phyloP scores from a whole-genome alignment of 371 early-diverging fungal species.

The Chytridium lagenaria region DNA sequence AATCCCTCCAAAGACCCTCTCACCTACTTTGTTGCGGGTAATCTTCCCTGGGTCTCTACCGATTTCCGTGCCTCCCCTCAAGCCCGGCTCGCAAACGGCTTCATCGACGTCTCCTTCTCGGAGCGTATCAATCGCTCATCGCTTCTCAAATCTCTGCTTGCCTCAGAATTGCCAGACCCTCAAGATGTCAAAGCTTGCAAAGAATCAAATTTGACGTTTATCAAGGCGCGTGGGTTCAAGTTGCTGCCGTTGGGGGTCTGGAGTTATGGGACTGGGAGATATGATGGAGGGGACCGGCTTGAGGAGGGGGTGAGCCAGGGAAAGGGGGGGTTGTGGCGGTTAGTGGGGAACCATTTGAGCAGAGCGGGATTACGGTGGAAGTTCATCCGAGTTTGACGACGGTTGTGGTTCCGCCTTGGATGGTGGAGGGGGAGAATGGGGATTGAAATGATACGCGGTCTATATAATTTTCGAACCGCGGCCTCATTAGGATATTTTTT shows the following conservation, averaged over 20 bases:
- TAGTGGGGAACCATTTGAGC: conserved; percentile 61
- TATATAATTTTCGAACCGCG: neutral
- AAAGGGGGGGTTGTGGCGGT: conserved; percentile 54
- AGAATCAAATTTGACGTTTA: conserved; percentile 25
- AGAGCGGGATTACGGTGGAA: conserved; percentile 58
- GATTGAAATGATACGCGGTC: neutral
- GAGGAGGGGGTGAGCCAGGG: conserved; percentile 13
- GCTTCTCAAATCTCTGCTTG: conserved; percentile 27
- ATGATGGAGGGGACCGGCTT: conserved; percentile 30
- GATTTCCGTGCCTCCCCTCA: conserved; percentile 55
- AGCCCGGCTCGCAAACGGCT: conserved; percentile 55
- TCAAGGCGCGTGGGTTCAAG: conserved; percentile 27
- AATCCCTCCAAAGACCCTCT: conserved; percentile 45
- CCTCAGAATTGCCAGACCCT: conserved; percentile 14
- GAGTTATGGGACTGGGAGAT: conserved; percentile 16
- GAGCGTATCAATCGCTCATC: conserved; percentile 17
- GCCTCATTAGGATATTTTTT: neutral
- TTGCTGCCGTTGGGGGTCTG: conserved; percentile 23
- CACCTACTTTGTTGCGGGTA: conserved; percentile 60
- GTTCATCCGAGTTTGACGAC: conserved; percentile 50
- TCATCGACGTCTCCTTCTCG: conserved; percentile 54
- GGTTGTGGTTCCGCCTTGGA: conserved; percentile 59
- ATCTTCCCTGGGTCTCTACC: conserved; percentile 62
- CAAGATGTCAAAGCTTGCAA: conserved; percentile 16
- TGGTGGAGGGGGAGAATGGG: conserved; percentile 45